These are phyloP conservation scores for Cynara cardunculus DNA, from an alignment of 129 eudicot species.

Conservation along the genomic window DNA sequence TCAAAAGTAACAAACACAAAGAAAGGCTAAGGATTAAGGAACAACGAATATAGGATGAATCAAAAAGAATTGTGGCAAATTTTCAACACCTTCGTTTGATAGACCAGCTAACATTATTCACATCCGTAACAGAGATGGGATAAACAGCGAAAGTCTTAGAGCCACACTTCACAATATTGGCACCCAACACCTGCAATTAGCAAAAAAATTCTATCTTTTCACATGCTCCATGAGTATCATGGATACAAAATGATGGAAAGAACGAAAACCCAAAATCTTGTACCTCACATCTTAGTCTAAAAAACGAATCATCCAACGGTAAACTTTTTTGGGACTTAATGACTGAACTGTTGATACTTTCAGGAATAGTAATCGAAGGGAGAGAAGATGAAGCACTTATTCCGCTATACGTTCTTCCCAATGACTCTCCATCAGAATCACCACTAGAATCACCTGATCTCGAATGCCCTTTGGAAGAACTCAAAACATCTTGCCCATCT, in stretches of 20 bases:
- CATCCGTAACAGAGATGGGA: slow-evolving; percentile 80
- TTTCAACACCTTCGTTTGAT: slow-evolving; percentile 89
- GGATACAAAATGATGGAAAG: not conserved
- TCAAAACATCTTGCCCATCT: slow-evolving; percentile 68
- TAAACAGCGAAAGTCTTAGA: slow-evolving; percentile 88
- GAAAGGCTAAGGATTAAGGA: slow-evolving; percentile 6
- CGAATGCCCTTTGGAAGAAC: slow-evolving; percentile 36
- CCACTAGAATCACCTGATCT: slow-evolving; percentile 78
- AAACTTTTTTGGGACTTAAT: slow-evolving; percentile 44
- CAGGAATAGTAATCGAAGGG: slow-evolving; percentile 45
- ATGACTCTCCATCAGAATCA: slow-evolving; percentile 66
- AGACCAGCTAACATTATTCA: slow-evolving; percentile 85
- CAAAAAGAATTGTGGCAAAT: not conserved
- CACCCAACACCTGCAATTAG: slow-evolving; percentile 79
- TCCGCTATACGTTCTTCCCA: slow-evolving; percentile 63
- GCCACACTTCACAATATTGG: slow-evolving; percentile 89
- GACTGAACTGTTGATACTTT: slow-evolving; percentile 37
- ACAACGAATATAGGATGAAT: not conserved
- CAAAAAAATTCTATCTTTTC: slow-evolving; percentile 15
- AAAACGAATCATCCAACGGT: slow-evolving; percentile 62
- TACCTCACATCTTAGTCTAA: slow-evolving; percentile 96
- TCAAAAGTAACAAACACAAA: not conserved
- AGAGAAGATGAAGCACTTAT: slow-evolving; percentile 59
- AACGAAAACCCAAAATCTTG: not conserved
- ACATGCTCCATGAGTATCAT: not conserved